Evolutionary conservation across 1,284 basidiomycete species (phyloP).

Genomic region (Anthracocystis setariae): DNA sequence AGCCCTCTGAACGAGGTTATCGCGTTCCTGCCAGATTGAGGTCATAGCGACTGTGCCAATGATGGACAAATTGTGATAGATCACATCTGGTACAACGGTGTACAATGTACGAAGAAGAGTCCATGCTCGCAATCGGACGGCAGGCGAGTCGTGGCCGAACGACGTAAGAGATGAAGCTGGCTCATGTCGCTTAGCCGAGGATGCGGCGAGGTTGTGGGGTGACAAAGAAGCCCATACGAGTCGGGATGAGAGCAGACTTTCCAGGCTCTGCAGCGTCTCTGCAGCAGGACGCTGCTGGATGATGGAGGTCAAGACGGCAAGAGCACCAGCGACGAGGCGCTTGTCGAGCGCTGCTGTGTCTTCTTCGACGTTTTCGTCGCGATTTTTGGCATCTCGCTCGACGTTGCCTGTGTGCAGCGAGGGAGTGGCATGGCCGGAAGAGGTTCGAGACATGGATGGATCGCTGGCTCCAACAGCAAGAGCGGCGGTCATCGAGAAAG

Average conservation of each 20-base stretch:
- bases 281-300: slow-evolving; percentile 15
- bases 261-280: slow-evolving; percentile 31
- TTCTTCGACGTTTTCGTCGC: slow-evolving; percentile 66
- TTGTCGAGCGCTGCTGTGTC: slow-evolving; percentile 59
- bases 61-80: slow-evolving; percentile 38
- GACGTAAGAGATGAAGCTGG: slow-evolving; percentile 10
- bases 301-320: slow-evolving; percentile 51
- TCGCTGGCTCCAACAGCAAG: slow-evolving; percentile 35
- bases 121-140: slow-evolving; percentile 58
- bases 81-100: slow-evolving; percentile 11
- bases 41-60: slow-evolving; percentile 49
- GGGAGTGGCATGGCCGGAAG: slow-evolving; percentile 34
- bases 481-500: slow-evolving; percentile 45
- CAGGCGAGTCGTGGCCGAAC: slow-evolving; percentile 52
- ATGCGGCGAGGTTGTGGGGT: slow-evolving; percentile 20
- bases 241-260: slow-evolving; percentile 40
- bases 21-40: slow-evolving; percentile 62
- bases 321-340: slow-evolving; percentile 60
- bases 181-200: slow-evolving; percentile 5
- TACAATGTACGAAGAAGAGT: slow-evolving; percentile 37
- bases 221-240: slow-evolving; percentile 54
- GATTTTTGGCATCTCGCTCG: slow-evolving; percentile 63
- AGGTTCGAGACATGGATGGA: slow-evolving; percentile 26
- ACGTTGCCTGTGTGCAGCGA: slow-evolving; percentile 14
- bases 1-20: slow-evolving; percentile 49